Base-by-base conservation (phyloP, 495 filamentous ascomycete genomes). In the Penicillium canariense region DNA sequence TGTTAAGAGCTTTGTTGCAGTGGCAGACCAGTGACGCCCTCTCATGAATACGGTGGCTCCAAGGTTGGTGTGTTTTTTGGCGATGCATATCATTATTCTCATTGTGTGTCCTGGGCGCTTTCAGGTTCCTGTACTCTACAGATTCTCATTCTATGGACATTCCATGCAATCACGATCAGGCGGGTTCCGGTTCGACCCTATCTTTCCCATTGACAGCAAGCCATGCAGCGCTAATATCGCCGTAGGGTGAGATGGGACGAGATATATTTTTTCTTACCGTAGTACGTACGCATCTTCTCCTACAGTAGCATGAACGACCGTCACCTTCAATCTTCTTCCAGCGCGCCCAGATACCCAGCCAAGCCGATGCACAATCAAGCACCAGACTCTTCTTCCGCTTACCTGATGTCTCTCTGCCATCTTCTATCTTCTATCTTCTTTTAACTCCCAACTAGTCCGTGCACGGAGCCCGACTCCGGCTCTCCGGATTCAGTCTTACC, bases 1-100 rank as follows among this genome's bases (percentile, higher is more conserved):
- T 96, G 5, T 59, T 95, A 40, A 77, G 91, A 52, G 91, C 91
- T 6, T 72, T 89, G 66, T 87, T 69, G 25, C 67, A 76, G 52
- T 77, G 75, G 76, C 68, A 75, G 59, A 73, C 61, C 17, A 54
- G 40, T 14, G 59, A 58, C 35, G 54, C 39, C 8, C 43, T 59
- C 14, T 60, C 30, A 56, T 58, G 58, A 61, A 36, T 14, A 25
- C n/a, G 14, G 43, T 27, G 31, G 27, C 28, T 25, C 4, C 20
- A 3, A 17, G 11, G 18, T 27, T 44, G 54, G 50, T 17, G 36
- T 61, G 53, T 26, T 48, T 61, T 55, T 26, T 48, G 49, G 55
- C n/a, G 18, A 48, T 55, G 30, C 12, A 57, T 56, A 34, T 52
- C 44, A 54, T 60, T 49, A n/a, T 28, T 31, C 23, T 22, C 17